phyloP scores from a whole-genome alignment of 805 yeast species.

The Starmera caribaea region DNA sequence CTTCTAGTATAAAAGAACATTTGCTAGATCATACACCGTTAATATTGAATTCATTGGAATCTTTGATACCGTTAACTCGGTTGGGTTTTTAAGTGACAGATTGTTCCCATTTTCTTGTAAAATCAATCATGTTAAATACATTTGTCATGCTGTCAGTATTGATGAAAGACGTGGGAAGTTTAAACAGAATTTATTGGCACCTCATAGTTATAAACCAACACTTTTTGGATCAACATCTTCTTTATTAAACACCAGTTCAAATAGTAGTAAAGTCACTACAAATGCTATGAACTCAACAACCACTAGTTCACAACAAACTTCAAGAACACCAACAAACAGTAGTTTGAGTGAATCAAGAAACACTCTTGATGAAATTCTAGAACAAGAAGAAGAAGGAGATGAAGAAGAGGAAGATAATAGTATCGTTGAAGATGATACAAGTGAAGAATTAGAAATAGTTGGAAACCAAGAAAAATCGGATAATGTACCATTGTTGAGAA shows the following conservation, averaged over 20 bases:
- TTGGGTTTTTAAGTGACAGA: slow-evolving; percentile 48
- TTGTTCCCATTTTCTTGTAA: slow-evolving; percentile 49
- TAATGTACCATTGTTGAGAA: no score
- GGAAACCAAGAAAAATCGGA: no score
- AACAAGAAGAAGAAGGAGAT: no score
- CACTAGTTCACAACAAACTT: no score
- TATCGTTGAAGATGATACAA: no score
- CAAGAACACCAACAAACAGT: no score
- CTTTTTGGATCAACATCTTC: slow-evolving; percentile 14
- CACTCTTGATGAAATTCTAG: no score
- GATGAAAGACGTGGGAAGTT: slow-evolving; percentile 61
- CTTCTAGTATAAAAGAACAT: slow-evolving; percentile 35
- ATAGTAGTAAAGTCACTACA: slow-evolving; percentile 1
- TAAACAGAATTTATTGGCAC: slow-evolving; percentile 44
- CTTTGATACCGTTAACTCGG: slow-evolving; percentile 63
- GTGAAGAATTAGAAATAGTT: no score
- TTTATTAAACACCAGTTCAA: neutral
- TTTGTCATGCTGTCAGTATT: slow-evolving; percentile 57
- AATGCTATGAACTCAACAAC: neutral
- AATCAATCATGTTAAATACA: slow-evolving; percentile 41
- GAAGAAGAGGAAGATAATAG: no score
- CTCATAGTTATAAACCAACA: slow-evolving; percentile 27
- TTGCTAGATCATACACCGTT: slow-evolving; percentile 34
- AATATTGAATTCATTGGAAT: slow-evolving; percentile 51
- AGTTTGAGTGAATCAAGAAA: no score